Percentiles rank a stretch among this genome's conserved stretches.
Conservation (phyloP, 805 yeast species). For the Monosporozyma unispora region DNA sequence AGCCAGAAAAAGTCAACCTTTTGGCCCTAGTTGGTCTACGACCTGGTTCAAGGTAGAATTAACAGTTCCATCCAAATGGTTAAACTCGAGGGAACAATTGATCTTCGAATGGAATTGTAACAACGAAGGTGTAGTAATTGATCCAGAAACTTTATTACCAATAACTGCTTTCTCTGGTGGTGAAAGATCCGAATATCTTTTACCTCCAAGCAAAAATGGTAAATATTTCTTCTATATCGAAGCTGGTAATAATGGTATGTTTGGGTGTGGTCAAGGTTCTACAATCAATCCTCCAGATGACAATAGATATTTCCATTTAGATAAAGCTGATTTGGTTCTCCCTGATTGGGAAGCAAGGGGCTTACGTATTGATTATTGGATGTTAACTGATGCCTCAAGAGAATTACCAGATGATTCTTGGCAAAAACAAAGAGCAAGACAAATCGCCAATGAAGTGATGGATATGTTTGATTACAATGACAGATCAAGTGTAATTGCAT, state of each 20-base stretch:
- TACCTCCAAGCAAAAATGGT: slow-evolving; percentile 46
- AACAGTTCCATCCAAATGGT: slow-evolving; percentile 50
- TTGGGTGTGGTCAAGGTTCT: slow-evolving; percentile 60
- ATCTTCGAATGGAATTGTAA: slow-evolving; percentile 77
- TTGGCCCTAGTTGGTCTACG: slow-evolving; percentile 96
- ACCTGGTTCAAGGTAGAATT: slow-evolving; percentile 79
- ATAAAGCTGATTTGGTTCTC: slow-evolving; percentile 65
- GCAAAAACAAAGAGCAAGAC: slow-evolving; percentile 78
- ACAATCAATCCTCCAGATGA: slow-evolving; percentile 62
- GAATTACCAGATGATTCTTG: slow-evolving; percentile 67
- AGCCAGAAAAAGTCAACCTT: slow-evolving; percentile 61
- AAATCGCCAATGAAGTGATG: slow-evolving; percentile 74
- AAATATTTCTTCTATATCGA: slow-evolving; percentile 72
- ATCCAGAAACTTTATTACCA: slow-evolving; percentile 51
- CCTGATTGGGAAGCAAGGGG: slow-evolving; percentile 78
- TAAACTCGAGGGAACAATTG: slow-evolving; percentile 36
- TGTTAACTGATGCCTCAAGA: slow-evolving; percentile 83
- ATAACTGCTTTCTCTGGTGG: slow-evolving; percentile 80
- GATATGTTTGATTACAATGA: slow-evolving; percentile 70
- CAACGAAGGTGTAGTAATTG: slow-evolving; percentile 78
- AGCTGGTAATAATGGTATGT: slow-evolving; percentile 91
- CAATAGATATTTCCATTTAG: slow-evolving; percentile 59
- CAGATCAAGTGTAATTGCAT: slow-evolving; percentile 43
- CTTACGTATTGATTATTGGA: slow-evolving; percentile 73
- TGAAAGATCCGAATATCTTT: slow-evolving; percentile 63